A percentile compares a stretch with the other conserved stretches of the same genome.
Evolutionary conservation across 495 filamentous ascomycete species (phyloP).

Genomic region (Jackrogersella multiformis): DNA sequence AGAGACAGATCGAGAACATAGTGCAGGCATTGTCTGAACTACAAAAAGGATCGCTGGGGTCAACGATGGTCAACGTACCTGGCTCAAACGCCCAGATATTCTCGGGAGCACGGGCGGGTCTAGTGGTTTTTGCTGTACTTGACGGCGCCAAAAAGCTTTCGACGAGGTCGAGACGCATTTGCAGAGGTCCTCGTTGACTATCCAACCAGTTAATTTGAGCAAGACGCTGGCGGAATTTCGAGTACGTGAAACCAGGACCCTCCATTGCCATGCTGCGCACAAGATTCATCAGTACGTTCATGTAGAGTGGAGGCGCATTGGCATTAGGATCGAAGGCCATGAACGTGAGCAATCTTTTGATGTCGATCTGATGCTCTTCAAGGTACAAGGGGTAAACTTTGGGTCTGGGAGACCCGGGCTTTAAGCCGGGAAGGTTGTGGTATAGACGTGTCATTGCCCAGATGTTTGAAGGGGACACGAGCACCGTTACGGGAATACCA

Average conservation of each 20-base stretch:
- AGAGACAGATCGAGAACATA: constrained; percentile 65
- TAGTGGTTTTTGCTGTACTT: not conserved
- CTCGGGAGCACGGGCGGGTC: constrained; percentile 4
- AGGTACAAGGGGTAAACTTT: constrained; percentile 57
- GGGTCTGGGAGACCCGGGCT: constrained; percentile 46
- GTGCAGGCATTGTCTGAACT: constrained; percentile 63
- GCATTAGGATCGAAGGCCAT: constrained; percentile 61
- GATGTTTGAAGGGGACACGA: constrained; percentile 63
- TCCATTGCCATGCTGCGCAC: constrained; percentile 54
- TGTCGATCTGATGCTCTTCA: constrained; percentile 59
- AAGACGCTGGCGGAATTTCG: constrained; percentile 49
- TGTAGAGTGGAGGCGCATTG: constrained; percentile 59
- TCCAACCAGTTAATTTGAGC: constrained; percentile 35
- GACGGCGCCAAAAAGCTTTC: constrained; percentile 51
- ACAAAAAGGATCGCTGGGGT: constrained; percentile 68
- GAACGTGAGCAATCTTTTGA: constrained; percentile 61
- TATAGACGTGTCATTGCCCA: constrained; percentile 33
- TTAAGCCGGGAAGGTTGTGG: constrained; percentile 45
- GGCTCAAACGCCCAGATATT: constrained; percentile 40
- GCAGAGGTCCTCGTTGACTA: constrained; percentile 47
- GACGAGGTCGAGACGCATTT: constrained; percentile 52
- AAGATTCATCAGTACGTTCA: constrained; percentile 58
- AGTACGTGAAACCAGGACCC: constrained; percentile 52
- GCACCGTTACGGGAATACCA: constrained; percentile 59
- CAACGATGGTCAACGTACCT: constrained; percentile 67